These are phyloP conservation scores for Gossypium raimondii DNA, from an alignment of 345 rosid genomes.

Conservation along the genomic window DNA sequence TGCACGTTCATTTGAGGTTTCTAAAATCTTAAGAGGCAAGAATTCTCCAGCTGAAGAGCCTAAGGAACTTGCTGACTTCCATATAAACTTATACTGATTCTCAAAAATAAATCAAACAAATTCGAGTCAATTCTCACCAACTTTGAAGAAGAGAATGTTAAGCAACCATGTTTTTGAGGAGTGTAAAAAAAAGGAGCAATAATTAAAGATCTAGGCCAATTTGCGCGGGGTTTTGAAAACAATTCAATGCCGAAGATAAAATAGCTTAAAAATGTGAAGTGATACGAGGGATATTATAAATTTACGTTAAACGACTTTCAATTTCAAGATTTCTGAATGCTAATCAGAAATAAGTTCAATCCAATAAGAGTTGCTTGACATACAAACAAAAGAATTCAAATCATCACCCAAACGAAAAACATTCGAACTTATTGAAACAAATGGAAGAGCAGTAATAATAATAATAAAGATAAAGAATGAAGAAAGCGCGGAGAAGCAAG, in stretches of 20 bases:
- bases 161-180: not conserved
- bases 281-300: not conserved
- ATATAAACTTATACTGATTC: not conserved
- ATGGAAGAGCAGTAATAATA: not conserved
- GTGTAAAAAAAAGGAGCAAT: not conserved
- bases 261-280: not conserved
- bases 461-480: not conserved
- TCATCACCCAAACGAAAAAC: not conserved
- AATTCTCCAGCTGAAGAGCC: constrained; percentile 1
- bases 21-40: not conserved
- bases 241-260: not conserved
- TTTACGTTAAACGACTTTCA: not conserved
- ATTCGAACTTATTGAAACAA: not conserved
- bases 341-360: not conserved
- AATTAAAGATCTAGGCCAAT: not conserved
- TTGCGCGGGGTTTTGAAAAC: not conserved
- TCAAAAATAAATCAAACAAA: not conserved
- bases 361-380: not conserved
- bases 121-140: not conserved
- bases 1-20: not conserved
- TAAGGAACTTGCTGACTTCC: not conserved
- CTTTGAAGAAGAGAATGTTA: not conserved
- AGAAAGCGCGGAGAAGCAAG: not conserved
- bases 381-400: not conserved
- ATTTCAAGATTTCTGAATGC: not conserved